A percentile compares a stretch with the other conserved stretches of the same genome.
These are phyloP conservation scores for Austroboletus festivus DNA, from an alignment of 768 basidiomycete species.

Conservation along the genomic window DNA sequence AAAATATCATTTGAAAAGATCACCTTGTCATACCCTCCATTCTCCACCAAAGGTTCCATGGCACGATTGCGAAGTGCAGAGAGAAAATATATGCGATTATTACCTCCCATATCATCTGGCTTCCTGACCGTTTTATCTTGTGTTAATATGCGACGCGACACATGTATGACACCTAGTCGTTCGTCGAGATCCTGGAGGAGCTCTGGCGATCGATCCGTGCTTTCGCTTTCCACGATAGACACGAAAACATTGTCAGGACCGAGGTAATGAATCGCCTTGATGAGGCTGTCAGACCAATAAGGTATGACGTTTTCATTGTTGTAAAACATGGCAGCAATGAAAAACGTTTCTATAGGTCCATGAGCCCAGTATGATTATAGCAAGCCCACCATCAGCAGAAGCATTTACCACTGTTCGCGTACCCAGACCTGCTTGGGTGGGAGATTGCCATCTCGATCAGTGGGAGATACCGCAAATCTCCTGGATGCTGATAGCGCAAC, in stretches of 20 bases:
- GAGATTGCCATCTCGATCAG: conserved; percentile 13
- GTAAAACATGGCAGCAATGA: conserved; percentile 35
- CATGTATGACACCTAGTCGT: conserved; percentile 10
- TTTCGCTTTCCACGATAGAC: conserved; percentile 40
- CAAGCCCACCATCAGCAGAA: too few species aligned
- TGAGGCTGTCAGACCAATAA: conserved; percentile 37
- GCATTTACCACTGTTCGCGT: conserved; percentile 13
- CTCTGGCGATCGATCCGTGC: conserved; percentile 11
- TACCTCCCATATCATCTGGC: neutral
- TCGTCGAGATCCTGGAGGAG: conserved; percentile 12
- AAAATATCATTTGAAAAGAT: conserved; percentile 41
- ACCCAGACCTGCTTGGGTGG: conserved; percentile 11
- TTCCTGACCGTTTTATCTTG: too few species aligned
- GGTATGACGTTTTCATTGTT: conserved; percentile 38
- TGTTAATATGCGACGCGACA: conserved; percentile 15
- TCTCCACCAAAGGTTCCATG: conserved; percentile 37
- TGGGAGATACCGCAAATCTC: conserved; percentile 14
- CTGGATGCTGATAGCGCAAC: conserved; percentile 1
- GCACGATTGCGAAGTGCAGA: conserved; percentile 37
- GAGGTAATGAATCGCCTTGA: conserved; percentile 36
- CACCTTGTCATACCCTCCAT: conserved; percentile 37
- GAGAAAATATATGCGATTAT: conserved; percentile 8
- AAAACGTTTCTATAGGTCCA: conserved; percentile 11
- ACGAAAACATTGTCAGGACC: conserved; percentile 43
- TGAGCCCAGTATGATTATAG: neutral